Percentiles rank a stretch among this genome's conserved stretches.
phyloP scores from a whole-genome alignment of 345 rosid genomes.

The Erysimum cheiranthoides region DNA sequence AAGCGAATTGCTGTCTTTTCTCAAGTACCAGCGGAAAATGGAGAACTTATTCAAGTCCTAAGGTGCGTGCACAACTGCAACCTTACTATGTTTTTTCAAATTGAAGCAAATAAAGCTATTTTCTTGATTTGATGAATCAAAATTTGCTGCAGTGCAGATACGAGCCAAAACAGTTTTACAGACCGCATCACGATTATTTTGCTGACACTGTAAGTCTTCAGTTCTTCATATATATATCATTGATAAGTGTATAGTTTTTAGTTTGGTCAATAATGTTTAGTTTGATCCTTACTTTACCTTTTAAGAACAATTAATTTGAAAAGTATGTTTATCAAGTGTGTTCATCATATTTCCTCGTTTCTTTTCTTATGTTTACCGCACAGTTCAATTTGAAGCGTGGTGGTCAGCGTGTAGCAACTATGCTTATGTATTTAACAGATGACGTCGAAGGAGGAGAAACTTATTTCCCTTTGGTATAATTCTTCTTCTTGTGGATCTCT shows the following conservation, averaged over 20 bases:
- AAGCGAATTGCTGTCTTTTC: constrained; percentile 89
- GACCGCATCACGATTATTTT: constrained; percentile 94
- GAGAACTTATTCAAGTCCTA: constrained; percentile 93
- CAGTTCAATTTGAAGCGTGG: constrained; percentile 93
- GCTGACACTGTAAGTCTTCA: constrained; percentile 76
- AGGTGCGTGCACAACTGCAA: constrained; percentile 65
- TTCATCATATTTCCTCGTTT: constrained; percentile 6
- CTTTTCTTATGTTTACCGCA: constrained; percentile 6
- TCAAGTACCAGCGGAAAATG: constrained; percentile 91
- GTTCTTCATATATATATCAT: background rate
- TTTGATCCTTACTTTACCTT: background rate
- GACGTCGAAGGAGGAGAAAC: constrained; percentile 98
- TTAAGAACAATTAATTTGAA: background rate
- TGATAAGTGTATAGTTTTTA: background rate
- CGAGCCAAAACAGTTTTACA: constrained; percentile 83
- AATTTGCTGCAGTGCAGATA: constrained; percentile 92
- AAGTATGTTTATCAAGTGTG: background rate
- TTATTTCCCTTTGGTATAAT: constrained; percentile 86
- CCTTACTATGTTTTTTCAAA: constrained; percentile 20
- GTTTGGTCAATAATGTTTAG: background rate
- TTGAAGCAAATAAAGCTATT: constrained; percentile 44
- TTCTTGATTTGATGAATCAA: constrained; percentile 57
- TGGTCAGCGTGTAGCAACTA: constrained; percentile 91
- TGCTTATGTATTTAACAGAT: constrained; percentile 92
- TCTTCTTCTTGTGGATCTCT: background rate